Evolutionary conservation across 1,284 basidiomycete species (phyloP).

Genomic region (Sphagnurus paluster): DNA sequence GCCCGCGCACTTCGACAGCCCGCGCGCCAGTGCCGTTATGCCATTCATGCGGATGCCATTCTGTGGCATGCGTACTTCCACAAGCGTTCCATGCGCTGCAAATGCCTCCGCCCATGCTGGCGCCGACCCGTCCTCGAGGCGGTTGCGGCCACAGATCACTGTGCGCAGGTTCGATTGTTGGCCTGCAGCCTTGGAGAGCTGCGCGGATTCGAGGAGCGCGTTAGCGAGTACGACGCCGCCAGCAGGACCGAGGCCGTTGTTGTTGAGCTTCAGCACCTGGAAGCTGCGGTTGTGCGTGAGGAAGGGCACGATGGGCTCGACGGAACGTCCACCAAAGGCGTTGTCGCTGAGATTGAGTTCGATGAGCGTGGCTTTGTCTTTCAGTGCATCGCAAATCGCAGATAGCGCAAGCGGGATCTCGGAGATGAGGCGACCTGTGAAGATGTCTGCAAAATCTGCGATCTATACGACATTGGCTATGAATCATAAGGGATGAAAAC

Average conservation of each 20-base stretch:
- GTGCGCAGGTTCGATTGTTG: slow-evolving; percentile 73
- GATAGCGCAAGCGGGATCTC: slow-evolving; percentile 93
- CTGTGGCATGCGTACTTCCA: slow-evolving; percentile 92
- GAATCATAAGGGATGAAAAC: slow-evolving; percentile 9
- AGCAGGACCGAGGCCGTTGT: slow-evolving; percentile 95
- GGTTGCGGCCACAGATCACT: slow-evolving; percentile 92
- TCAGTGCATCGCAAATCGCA: slow-evolving; percentile 87
- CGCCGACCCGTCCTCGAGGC: slow-evolving; percentile 91
- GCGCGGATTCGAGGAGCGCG: slow-evolving; percentile 81
- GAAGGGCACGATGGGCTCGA: slow-evolving; percentile 93
- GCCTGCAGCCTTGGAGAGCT: slow-evolving; percentile 65
- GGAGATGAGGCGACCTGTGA: slow-evolving; percentile 93
- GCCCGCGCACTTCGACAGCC: slow-evolving; percentile 68
- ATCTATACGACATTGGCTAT: slow-evolving; percentile 53
- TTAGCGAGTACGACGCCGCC: slow-evolving; percentile 88
- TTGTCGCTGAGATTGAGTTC: slow-evolving; percentile 96
- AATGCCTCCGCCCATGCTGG: slow-evolving; percentile 87
- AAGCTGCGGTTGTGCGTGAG: slow-evolving; percentile 79
- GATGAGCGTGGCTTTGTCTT: slow-evolving; percentile 76
- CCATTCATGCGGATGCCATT: slow-evolving; percentile 97
- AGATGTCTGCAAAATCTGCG: slow-evolving; percentile 97
- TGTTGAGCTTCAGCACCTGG: slow-evolving; percentile 88
- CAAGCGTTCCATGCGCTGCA: slow-evolving; percentile 77
- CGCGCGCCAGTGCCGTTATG: slow-evolving; percentile 79
- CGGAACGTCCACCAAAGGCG: slow-evolving; percentile 94